phyloP scores from a whole-genome alignment of 2,329 filamentous ascomycete species.

The Acrodontium crateriforme region DNA sequence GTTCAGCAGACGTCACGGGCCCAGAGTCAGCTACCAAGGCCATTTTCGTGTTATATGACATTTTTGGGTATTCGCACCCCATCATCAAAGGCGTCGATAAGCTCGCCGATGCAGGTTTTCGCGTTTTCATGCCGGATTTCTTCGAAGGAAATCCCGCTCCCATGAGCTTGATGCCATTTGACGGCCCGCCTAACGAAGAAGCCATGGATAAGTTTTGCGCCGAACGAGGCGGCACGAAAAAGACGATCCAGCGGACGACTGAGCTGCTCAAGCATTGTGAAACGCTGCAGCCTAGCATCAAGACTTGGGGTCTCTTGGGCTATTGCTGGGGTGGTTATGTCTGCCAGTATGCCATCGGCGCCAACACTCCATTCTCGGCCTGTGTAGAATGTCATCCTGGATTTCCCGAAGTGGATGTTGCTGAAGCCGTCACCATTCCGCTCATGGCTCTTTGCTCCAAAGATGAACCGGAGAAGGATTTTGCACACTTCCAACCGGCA shows the following conservation, averaged over 20 bases:
- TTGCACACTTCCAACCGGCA: conserved; percentile 1
- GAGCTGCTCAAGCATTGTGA: conserved; percentile 1
- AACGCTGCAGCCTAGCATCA: not conserved
- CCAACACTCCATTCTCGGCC: conserved; percentile 1
- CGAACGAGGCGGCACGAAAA: conserved; percentile 1
- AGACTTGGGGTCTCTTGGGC: conserved; percentile 2
- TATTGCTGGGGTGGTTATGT: conserved; percentile 6
- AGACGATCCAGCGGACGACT: not conserved
- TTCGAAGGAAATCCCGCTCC: conserved; percentile 4
- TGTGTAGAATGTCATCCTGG: conserved; percentile 1
- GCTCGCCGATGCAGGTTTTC: conserved; percentile 2
- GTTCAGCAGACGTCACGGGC: too few relatives aligned
- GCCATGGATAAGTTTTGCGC: conserved; percentile 4
- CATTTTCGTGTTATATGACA: conserved; percentile 4
- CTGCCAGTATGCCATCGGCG: not conserved
- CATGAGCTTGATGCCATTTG: conserved; percentile 3
- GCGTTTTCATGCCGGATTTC: conserved; percentile 6
- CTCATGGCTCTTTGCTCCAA: conserved; percentile 1
- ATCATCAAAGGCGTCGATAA: conserved; percentile 5
- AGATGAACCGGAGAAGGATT: too few relatives aligned
- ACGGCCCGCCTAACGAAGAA: conserved; percentile 1
- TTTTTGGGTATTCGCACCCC: conserved; percentile 4
- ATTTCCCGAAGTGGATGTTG: not conserved
- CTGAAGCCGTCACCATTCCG: conserved; percentile 1
- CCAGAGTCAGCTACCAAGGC: too few relatives aligned